Evolutionary conservation across 2,329 filamentous ascomycete species (phyloP), one percentile per base, ranked within the genome.

Genomic region (Teratosphaeria destructans): DNA sequence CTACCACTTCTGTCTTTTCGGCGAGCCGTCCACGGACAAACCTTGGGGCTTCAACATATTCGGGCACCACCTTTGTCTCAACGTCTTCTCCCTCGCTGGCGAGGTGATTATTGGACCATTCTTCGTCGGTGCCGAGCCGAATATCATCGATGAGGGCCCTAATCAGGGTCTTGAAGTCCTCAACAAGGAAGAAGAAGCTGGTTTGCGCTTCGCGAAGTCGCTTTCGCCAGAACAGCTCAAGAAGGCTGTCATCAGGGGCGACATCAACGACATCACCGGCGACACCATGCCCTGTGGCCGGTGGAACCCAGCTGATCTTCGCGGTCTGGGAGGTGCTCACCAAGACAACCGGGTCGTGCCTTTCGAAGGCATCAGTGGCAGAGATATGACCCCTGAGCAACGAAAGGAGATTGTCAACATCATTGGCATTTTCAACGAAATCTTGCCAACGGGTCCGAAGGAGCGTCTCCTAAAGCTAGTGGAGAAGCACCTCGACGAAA

Each of bases 261-360:
- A 77, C 0, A 79, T 90, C 73, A 78, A 75, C 0, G 89, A 90
- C 85, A 83, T 81, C 3, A 73, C 74, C 37, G 73, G 74, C 29
- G 75, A 75, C 3, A 70, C 77, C 57, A 67, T 80, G 59, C 83
- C 81, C 4, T 72, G 74, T 43, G 85, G 84, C 5, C 79, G 87
- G 8, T 92, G 88, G 87, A 91, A 91, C 71, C 85, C 85, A 64
- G 87, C 90, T 67, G 89, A 92, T 71, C 86, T 91, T 74, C 80
- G 88, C 8, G 88, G 91, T 66, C 71, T 90, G 4, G 89, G 87
- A 68, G 88, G 89, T 47, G 88, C 88, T 0, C 89, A 87, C 68
- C 82, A 87, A 26, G 88, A 92, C 66, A 93, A 92, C 71, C 80
- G 88, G 16, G 72, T 87, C 14, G 85, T 92, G 0, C 88, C 88